phyloP scores from a whole-genome alignment of 2,329 filamentous ascomycete genomes.

The Aquanectria penicillioides region DNA sequence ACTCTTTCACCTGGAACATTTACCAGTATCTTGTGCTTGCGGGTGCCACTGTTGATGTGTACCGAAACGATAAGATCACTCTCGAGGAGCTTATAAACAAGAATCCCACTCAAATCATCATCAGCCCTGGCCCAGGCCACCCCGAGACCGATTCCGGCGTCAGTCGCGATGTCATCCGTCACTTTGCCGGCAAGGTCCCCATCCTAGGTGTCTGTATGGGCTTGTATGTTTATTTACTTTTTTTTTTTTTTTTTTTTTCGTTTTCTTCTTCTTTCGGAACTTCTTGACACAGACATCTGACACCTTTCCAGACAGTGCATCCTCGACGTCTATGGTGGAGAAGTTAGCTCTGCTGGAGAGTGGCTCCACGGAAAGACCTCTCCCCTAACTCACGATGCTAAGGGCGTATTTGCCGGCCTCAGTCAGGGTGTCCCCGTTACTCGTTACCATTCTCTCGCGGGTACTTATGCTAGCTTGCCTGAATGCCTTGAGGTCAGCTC shows the following conservation, averaged over 20 bases:
- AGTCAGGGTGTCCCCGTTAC: slow-evolving; percentile 87
- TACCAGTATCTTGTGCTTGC: slow-evolving; percentile 99
- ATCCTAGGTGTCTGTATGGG: slow-evolving; percentile 99
- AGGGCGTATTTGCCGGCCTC: slow-evolving; percentile 90
- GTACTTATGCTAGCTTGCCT: slow-evolving; percentile 87
- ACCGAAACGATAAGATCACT: slow-evolving; percentile 90
- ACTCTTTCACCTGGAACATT: slow-evolving; percentile 99
- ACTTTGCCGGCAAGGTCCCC: slow-evolving; percentile 95
- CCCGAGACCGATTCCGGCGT: slow-evolving; percentile 91
- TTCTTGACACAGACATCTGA: not conserved
- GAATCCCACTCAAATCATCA: slow-evolving; percentile 91
- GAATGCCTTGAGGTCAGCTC: slow-evolving; percentile 89
- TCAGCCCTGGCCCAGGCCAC: slow-evolving; percentile 95
- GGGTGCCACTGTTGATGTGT: slow-evolving; percentile 89
- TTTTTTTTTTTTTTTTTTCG: not conserved
- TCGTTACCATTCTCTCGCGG: slow-evolving; percentile 94
- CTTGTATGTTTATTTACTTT: slow-evolving; percentile 62
- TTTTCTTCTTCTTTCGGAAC: no score
- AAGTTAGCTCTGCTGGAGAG: slow-evolving; percentile 92
- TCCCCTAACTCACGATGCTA: slow-evolving; percentile 85
- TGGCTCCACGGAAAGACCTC: slow-evolving; percentile 98
- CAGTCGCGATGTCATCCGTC: slow-evolving; percentile 87
- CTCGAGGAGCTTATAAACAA: slow-evolving; percentile 84
- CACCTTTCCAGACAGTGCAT: slow-evolving; percentile 80
- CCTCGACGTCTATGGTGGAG: slow-evolving; percentile 90